phyloP scores from a whole-genome alignment of 495 filamentous ascomycete genomes.

The Sordaria brevicollis region DNA sequence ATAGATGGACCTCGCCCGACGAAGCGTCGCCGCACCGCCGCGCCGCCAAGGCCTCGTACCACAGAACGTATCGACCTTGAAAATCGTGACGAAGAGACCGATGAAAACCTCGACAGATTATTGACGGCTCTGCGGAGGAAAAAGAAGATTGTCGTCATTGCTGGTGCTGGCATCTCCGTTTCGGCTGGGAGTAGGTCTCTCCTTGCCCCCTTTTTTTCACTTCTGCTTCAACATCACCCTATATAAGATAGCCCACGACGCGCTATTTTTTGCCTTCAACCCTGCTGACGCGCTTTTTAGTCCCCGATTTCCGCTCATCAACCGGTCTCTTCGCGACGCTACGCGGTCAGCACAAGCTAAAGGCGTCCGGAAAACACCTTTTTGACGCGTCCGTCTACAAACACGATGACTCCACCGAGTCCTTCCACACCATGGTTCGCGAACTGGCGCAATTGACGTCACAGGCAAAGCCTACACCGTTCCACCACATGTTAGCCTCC shows the following conservation, averaged over 20 bases:
- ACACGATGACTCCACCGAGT: conserved; percentile 72
- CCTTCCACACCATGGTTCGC: conserved; percentile 94
- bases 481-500: conserved; percentile 88
- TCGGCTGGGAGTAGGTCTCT: conserved; percentile 78
- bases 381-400: conserved; percentile 97
- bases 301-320: conserved; percentile 92
- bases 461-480: conserved; percentile 70
- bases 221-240: not conserved
- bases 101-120: conserved; percentile 52
- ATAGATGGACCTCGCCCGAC: conserved; percentile 56
- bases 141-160: conserved; percentile 92
- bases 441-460: conserved; percentile 66
- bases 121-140: conserved; percentile 72
- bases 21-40: conserved; percentile 61
- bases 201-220: not conserved
- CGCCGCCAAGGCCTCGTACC: conserved; percentile 56
- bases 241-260: not conserved
- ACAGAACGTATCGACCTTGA: conserved; percentile 69
- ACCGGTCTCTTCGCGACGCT: conserved; percentile 79
- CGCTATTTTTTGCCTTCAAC: not conserved
- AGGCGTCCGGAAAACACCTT: conserved; percentile 86
- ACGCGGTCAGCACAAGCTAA: conserved; percentile 76
- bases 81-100: conserved; percentile 33
- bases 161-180: conserved; percentile 92
- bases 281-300: conserved; percentile 36